Evolutionary conservation across 805 yeast genomes (phyloP), one percentile per base, ranked within the genome.

Genomic region (Zygosaccharomyces kombuchaensis): DNA sequence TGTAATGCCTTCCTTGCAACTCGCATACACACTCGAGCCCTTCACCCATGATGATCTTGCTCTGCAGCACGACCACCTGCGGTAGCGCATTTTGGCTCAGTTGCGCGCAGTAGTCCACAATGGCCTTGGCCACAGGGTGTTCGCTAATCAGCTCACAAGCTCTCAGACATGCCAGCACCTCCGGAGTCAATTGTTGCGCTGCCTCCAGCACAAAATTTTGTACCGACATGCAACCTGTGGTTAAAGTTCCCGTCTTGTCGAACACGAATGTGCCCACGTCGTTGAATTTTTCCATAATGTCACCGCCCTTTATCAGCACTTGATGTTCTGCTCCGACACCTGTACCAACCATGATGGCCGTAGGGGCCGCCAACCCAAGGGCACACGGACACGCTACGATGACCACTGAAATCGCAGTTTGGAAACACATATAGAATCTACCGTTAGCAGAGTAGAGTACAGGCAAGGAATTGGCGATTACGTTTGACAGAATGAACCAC

Each of bases 351-450:
- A 95, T 93, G 9, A 93, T 87, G 0, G 98, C 98, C 1, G 99
- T 95, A 1, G 99, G 99, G 0, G 98, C 96, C 3, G 97, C 97
- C 41, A 93, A 73, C 2, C 99, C 99, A 19, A 93, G 69, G 0
- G 99, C 98, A 74, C 99, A 93, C 0, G 99, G 99, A 67, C 99
- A 93, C 1, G 99, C 99, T 40, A 93, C 97, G 9, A 93, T 96
- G 52, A 95, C 78, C 4, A 93, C 99, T 6, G 95, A 82, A 22
- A 93, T 91, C 5, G 95, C 83, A 37, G 90, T 75, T 57, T 85
- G 81, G 46, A 95, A 65, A 59, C 91, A 83, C 4, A 78, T 78
- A 62, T 79, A 81, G 52, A 81, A 73, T 43, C 75, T 74, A 8
- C 88, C 87, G 52, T 77, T 76, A 7, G 48, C 32, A 9, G 47